These are phyloP conservation scores for Chrysanthemum lavandulifolium DNA, from an alignment of 129 eudicot genomes.

Conservation along the genomic window DNA sequence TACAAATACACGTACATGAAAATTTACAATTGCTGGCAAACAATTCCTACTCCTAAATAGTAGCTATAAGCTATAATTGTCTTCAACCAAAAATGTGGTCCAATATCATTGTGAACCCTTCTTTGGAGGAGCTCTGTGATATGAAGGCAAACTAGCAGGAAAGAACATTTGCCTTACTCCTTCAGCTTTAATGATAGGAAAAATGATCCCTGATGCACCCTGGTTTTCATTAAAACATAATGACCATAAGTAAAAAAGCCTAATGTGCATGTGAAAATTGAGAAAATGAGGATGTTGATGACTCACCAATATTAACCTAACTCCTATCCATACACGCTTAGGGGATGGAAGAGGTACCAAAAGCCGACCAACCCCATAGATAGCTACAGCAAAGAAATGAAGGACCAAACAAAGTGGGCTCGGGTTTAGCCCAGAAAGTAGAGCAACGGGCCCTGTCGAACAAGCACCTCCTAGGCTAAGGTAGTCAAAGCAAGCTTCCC, in stretches of 20 bases:
- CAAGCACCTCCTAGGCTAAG: constrained; percentile 57
- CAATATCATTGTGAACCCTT: constrained; percentile 22
- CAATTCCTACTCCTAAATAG: constrained; percentile 1
- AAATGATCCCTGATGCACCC: constrained; percentile 63
- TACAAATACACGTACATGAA: background rate
- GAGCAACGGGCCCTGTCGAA: constrained; percentile 53
- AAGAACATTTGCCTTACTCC: constrained; percentile 78
- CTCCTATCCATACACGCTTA: constrained; percentile 50
- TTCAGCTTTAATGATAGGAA: constrained; percentile 63
- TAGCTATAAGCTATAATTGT: background rate
- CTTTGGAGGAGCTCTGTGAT: constrained; percentile 39
- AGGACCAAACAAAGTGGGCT: constrained; percentile 47
- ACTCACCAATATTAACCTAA: constrained; percentile 53
- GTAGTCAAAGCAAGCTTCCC: constrained; percentile 62
- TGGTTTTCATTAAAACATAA: constrained; percentile 22
- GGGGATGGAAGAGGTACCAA: constrained; percentile 60
- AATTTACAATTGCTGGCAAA: constrained; percentile 6
- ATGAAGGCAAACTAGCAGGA: constrained; percentile 59
- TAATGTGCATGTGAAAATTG: background rate
- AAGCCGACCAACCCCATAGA: constrained; percentile 59
- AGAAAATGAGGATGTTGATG: background rate
- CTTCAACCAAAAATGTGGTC: background rate
- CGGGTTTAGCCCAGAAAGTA: constrained; percentile 61
- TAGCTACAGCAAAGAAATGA: constrained; percentile 62
- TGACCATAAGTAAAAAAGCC: background rate